A percentile compares a stretch with the other conserved stretches of the same genome.
Evolutionary conservation across 1,284 basidiomycete genomes (phyloP).

Genomic region (Neonothopanus nambi): DNA sequence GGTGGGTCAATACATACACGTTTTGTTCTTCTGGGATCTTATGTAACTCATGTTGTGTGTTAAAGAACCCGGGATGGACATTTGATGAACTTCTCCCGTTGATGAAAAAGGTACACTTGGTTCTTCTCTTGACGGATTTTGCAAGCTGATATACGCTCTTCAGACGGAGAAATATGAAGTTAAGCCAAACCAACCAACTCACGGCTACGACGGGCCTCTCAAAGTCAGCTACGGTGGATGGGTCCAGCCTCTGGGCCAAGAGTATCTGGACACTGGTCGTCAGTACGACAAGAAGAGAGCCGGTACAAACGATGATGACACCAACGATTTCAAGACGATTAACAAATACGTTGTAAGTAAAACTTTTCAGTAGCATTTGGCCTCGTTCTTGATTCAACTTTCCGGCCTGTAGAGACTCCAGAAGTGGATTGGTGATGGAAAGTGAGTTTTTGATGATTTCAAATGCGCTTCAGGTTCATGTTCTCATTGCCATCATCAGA

Average conservation of each 20-base stretch:
- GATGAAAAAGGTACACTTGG: constrained; percentile 36
- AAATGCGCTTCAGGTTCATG: no score
- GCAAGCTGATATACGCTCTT: background rate
- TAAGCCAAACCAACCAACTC: constrained; percentile 24
- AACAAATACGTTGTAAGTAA: constrained; percentile 4
- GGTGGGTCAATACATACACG: no score
- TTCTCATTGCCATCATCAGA: constrained; percentile 16
- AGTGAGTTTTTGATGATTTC: no score
- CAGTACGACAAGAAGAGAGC: constrained; percentile 25
- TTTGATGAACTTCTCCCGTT: constrained; percentile 39
- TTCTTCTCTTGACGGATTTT: background rate
- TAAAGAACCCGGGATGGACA: constrained; percentile 40
- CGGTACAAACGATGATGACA: constrained; percentile 25
- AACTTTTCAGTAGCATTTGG: background rate
- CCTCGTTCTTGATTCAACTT: background rate
- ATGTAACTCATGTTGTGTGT: no score
- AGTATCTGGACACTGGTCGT: constrained; percentile 30
- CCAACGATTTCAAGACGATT: constrained; percentile 25
- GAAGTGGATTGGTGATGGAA: background rate
- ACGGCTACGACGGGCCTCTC: constrained; percentile 37
- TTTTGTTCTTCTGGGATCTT: no score
- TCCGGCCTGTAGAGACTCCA: background rate
- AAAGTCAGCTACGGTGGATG: constrained; percentile 32
- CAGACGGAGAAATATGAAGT: constrained; percentile 42
- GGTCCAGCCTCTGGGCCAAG: constrained; percentile 24